These are phyloP conservation scores for Odonthalia washingtoniensis DNA, from an alignment of 31 red algal genomes.

Conservation along the genomic window DNA sequence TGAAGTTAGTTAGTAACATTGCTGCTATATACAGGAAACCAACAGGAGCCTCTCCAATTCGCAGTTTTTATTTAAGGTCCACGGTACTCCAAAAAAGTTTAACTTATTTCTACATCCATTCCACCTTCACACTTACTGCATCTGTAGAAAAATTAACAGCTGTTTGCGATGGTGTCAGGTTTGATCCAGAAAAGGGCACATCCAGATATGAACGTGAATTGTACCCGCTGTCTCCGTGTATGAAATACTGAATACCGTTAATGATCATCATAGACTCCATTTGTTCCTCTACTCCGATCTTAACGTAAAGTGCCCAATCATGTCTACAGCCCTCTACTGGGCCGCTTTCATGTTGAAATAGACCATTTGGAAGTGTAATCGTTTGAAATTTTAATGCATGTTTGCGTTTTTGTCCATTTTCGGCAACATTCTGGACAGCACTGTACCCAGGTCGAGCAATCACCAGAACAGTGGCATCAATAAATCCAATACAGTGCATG, in stretches of 20 bases:
- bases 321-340: too few relatives aligned
- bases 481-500: background rate
- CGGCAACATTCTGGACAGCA: background rate
- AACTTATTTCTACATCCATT: slow-evolving; percentile 11
- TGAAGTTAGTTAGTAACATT: background rate
- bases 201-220: background rate
- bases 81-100: background rate
- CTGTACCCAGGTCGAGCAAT: background rate
- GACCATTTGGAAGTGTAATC: too few relatives aligned
- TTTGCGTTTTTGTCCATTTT: background rate
- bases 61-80: background rate
- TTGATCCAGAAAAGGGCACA: background rate
- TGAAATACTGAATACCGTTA: background rate
- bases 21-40: background rate
- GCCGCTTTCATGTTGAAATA: too few relatives aligned
- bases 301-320: too few relatives aligned
- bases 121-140: background rate
- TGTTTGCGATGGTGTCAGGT: background rate
- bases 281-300: background rate
- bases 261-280: background rate
- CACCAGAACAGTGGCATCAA: background rate
- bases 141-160: background rate
- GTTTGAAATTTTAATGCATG: too few relatives aligned
- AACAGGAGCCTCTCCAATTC: background rate
- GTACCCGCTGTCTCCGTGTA: background rate